These are phyloP conservation scores for Rosa chinensis DNA, from an alignment of 306 rosid species.

Conservation along the genomic window DNA sequence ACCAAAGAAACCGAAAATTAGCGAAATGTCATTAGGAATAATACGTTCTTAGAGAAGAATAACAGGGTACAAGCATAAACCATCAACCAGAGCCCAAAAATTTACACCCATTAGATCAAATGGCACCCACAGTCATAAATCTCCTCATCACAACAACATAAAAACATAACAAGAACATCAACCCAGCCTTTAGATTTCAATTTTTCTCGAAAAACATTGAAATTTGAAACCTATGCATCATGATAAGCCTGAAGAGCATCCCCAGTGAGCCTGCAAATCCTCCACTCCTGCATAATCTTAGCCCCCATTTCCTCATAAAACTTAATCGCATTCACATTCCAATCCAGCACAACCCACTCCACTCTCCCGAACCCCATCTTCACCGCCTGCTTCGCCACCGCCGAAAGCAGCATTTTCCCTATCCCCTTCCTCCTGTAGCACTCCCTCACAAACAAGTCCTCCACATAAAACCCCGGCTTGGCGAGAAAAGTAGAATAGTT, in stretches of 20 bases:
- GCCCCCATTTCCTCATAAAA: constrained; percentile 90
- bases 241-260: constrained; percentile 63
- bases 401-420: constrained; percentile 59
- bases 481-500: constrained; percentile 61
- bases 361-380: constrained; percentile 86
- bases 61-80: not conserved
- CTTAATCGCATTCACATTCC: constrained; percentile 72
- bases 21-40: not conserved
- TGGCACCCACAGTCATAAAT: not conserved
- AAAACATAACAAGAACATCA: not conserved
- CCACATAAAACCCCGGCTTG: constrained; percentile 78
- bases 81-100: not conserved
- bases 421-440: constrained; percentile 77
- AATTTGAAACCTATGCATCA: constrained; percentile 6
- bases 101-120: not conserved
- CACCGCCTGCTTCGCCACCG: constrained; percentile 88
- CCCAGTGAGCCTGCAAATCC: constrained; percentile 80
- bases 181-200: not conserved
- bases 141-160: not conserved
- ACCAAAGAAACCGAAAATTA: not conserved
- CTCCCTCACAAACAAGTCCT: constrained; percentile 79
- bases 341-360: constrained; percentile 86
- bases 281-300: constrained; percentile 65
- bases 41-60: not conserved
- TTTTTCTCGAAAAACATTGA: not conserved